Conservation (phyloP, 169 alveolate species). For the Plasmodium vinckei region DNA sequence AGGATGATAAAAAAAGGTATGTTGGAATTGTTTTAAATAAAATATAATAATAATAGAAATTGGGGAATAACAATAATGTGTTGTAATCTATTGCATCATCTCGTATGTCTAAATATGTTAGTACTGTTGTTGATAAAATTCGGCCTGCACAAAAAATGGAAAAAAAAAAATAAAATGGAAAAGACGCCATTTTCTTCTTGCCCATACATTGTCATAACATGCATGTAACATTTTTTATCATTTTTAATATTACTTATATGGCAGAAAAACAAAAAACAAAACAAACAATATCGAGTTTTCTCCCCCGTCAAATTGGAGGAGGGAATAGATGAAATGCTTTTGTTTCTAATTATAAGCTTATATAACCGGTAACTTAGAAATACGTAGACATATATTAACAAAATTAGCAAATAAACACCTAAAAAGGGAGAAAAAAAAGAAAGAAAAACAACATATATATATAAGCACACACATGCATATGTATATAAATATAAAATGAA, state of each 20-base stretch:
- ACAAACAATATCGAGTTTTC: constrained; percentile 50
- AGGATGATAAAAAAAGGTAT: constrained; percentile 51
- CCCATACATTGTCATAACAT: not conserved
- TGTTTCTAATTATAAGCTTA: constrained; percentile 43
- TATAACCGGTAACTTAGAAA: constrained; percentile 39
- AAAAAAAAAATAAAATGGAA: too few species aligned
- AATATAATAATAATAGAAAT: constrained; percentile 30
- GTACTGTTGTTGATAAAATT: constrained; percentile 25
- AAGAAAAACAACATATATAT: not conserved
- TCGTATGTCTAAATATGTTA: constrained; percentile 39
- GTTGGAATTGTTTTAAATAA: constrained; percentile 45
- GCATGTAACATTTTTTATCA: not conserved
- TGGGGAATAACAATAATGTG: constrained; percentile 38
- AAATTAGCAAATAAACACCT: constrained; percentile 52
- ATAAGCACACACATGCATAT: not conserved
- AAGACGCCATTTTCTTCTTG: too few species aligned
- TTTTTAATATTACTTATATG: constrained; percentile 41
- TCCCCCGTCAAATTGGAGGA: constrained; percentile 76
- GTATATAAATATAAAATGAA: not conserved
- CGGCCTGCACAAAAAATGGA: constrained; percentile 22
- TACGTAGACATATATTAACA: constrained; percentile 27
- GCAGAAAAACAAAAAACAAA: constrained; percentile 51
- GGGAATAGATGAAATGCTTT: constrained; percentile 27
- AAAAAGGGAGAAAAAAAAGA: not conserved
- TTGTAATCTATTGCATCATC: constrained; percentile 42